Percentiles rank a stretch among this genome's conserved stretches.
phyloP scores from a whole-genome alignment of 1,284 basidiomycete species.

The Fomitopsis schrenkii region DNA sequence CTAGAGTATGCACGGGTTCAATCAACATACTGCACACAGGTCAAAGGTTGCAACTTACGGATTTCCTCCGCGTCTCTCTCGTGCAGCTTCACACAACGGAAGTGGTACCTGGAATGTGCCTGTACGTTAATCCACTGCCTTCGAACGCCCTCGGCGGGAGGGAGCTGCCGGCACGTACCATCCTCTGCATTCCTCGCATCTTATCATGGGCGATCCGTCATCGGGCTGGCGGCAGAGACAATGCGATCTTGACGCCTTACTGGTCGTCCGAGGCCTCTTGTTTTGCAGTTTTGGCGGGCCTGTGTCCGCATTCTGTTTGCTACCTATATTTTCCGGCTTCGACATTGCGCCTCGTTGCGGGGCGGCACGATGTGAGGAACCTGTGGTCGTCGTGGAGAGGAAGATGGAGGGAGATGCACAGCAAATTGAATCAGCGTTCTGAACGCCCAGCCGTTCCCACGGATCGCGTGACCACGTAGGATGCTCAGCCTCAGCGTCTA shows the following conservation, averaged over 20 bases:
- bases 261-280: conserved; percentile 12
- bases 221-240: conserved; percentile 63
- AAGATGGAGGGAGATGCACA: not conserved
- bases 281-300: conserved; percentile 13
- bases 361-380: conserved; percentile 22
- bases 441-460: not conserved
- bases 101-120: conserved; percentile 61
- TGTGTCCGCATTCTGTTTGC: conserved; percentile 17
- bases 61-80: conserved; percentile 70
- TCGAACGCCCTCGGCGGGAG: not conserved
- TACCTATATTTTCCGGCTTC: conserved; percentile 1
- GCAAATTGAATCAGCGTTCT: not conserved
- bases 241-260: conserved; percentile 31
- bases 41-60: conserved; percentile 35
- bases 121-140: not conserved
- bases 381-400: conserved; percentile 37
- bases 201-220: conserved; percentile 80
- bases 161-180: conserved; percentile 51
- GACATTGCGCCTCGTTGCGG: conserved; percentile 2
- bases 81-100: conserved; percentile 57
- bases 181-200: conserved; percentile 65
- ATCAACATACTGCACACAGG: not conserved
- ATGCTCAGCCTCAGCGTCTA: no score
- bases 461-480: not conserved
- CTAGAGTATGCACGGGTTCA: conserved; percentile 32